Conservation (phyloP, 768 basidiomycete species). For the Daedaleopsis nitida region DNA sequence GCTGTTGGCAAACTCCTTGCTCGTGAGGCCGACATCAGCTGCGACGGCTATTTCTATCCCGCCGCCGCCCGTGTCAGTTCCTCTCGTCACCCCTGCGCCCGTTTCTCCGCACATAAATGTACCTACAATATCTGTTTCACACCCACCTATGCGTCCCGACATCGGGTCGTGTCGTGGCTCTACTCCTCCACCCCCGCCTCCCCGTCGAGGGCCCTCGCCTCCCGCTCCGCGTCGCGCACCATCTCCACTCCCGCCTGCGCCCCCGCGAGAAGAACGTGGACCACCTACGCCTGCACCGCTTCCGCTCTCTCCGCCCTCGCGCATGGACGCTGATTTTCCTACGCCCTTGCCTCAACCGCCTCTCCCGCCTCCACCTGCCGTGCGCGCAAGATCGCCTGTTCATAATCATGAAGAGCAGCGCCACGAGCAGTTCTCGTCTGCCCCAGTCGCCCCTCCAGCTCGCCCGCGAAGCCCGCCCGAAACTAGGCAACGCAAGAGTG, state of each 20-base stretch:
- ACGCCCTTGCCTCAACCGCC: conserved; percentile 25
- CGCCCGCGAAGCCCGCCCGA: conserved; percentile 13
- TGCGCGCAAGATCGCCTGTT: conserved; percentile 20
- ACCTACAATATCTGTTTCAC: conserved; percentile 1
- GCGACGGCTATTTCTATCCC: neutral
- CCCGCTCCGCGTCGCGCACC: conserved; percentile 9
- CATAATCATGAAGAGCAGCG: neutral
- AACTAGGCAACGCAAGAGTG: conserved; percentile 1
- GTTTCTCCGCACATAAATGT: conserved; percentile 8
- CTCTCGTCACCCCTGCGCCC: conserved; percentile 7
- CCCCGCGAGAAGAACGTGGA: conserved; percentile 6
- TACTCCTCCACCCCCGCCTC: conserved; percentile 9
- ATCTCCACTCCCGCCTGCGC: conserved; percentile 1
- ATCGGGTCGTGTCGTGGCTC: neutral
- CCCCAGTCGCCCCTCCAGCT: neutral
- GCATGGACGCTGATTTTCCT: conserved; percentile 16
- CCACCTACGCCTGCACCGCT: conserved; percentile 21
- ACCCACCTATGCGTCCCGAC: conserved; percentile 5
- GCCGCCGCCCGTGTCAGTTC: neutral
- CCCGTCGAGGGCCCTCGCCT: conserved; percentile 9
- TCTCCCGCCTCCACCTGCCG: conserved; percentile 12
- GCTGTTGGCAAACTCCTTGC: conserved; percentile 11
- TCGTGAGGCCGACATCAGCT: conserved; percentile 15
- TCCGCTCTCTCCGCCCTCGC: conserved; percentile 21
- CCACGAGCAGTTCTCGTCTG: conserved; percentile 8